A percentile compares a stretch with the other conserved stretches of the same genome.
Conservation (phyloP, 768 basidiomycete genomes). For the Calocybe indica region DNA sequence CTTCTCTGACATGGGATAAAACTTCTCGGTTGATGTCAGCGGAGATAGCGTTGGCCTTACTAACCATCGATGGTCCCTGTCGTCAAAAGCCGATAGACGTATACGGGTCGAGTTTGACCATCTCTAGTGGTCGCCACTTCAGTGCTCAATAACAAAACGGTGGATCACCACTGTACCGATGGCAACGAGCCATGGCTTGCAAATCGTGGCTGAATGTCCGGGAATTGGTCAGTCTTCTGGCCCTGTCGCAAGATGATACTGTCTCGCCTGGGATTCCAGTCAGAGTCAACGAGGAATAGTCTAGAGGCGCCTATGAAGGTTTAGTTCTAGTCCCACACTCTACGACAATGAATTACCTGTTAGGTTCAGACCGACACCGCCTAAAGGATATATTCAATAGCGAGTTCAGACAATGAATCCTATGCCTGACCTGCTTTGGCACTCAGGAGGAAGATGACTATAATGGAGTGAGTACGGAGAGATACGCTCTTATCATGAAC, state of each 20-base stretch:
- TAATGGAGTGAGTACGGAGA: neutral
- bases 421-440: constrained; percentile 68
- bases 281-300: constrained; percentile 80
- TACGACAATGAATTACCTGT: constrained; percentile 46
- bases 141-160: no score
- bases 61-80: constrained; percentile 86
- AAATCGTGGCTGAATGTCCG: constrained; percentile 63
- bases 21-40: neutral
- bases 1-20: constrained; percentile 49
- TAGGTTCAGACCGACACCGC: constrained; percentile 90
- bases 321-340: neutral
- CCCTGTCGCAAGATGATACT: no score
- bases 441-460: constrained; percentile 88
- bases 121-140: constrained; percentile 46
- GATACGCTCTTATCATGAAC: neutral
- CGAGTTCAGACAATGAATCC: neutral
- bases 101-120: constrained; percentile 89
- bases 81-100: constrained; percentile 83
- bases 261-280: constrained; percentile 86
- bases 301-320: constrained; percentile 61
- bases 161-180: constrained; percentile 48
- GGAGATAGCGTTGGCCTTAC: constrained; percentile 2
- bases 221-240: neutral
- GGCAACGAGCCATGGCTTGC: constrained; percentile 97
- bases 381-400: constrained; percentile 24